phyloP scores from a whole-genome alignment of 257 asterid species.

The Solanum ossicruentum region DNA sequence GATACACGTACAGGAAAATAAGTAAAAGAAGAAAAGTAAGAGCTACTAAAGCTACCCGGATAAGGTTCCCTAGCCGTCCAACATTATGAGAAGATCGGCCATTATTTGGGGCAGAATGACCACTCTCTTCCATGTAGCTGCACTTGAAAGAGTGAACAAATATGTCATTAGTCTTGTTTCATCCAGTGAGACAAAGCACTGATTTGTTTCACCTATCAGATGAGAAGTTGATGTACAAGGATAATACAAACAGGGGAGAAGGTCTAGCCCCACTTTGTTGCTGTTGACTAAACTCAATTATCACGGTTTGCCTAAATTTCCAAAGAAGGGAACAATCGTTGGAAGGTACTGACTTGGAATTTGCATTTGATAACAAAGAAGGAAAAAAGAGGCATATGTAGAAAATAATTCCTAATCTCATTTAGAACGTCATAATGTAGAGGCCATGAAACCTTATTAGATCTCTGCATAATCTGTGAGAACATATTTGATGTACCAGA shows the following conservation, averaged over 20 bases:
- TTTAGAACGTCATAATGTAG: not conserved
- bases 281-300: not conserved
- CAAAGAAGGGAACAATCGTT: not conserved
- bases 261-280: not conserved
- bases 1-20: not conserved
- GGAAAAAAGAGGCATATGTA: not conserved
- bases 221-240: not conserved
- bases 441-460: not conserved
- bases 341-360: not conserved
- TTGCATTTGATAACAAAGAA: not conserved
- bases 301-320: not conserved
- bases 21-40: not conserved
- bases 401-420: not conserved
- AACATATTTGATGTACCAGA: not conserved
- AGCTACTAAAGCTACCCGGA: constrained; percentile 42
- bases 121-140: constrained; percentile 73
- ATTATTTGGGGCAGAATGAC: constrained; percentile 50
- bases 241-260: not conserved
- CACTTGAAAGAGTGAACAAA: not conserved
- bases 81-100: constrained; percentile 74
- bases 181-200: not conserved
- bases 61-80: constrained; percentile 87
- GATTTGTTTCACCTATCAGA: not conserved
- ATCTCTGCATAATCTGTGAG: not conserved
- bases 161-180: not conserved